Evolutionary conservation across 2,329 filamentous ascomycete species (phyloP).

Genomic region (Mariannaea elegans): DNA sequence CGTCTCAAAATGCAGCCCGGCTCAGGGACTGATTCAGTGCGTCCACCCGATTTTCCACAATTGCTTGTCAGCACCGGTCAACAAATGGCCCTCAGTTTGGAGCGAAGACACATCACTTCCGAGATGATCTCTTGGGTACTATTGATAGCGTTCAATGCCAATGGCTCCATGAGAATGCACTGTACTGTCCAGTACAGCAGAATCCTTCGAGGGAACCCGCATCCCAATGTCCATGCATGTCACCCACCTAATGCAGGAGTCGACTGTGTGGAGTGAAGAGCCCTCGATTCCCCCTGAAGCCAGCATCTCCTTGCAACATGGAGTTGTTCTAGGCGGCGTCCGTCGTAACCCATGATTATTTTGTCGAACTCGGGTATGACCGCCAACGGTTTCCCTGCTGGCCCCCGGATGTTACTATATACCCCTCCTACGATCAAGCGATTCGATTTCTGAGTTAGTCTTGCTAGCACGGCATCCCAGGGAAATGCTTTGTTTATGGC

Average conservation of each 20-base stretch:
- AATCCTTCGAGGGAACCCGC: conserved; percentile 12
- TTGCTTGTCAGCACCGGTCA: conserved; percentile 1
- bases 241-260: conserved; percentile 33
- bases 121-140: conserved; percentile 26
- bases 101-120: conserved; percentile 21
- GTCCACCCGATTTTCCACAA: neutral
- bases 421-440: conserved; percentile 17
- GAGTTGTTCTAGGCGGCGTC: conserved; percentile 32
- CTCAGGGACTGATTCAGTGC: neutral
- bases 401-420: neutral
- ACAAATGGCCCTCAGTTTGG: conserved; percentile 16
- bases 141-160: conserved; percentile 27
- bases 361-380: conserved; percentile 24
- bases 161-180: conserved; percentile 15
- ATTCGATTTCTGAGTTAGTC: neutral
- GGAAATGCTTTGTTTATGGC: neutral
- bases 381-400: conserved; percentile 20
- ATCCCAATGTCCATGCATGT: conserved; percentile 32
- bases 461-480: no score
- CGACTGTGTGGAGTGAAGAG: conserved; percentile 13
- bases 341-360: conserved; percentile 20
- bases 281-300: conserved; percentile 14
- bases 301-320: conserved; percentile 25
- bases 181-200: conserved; percentile 1
- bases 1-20: conserved; percentile 3